Percentiles rank a stretch among this genome's conserved stretches.
Evolutionary conservation across 331 rosid genomes (phyloP).

Genomic region (Saraca asoca): DNA sequence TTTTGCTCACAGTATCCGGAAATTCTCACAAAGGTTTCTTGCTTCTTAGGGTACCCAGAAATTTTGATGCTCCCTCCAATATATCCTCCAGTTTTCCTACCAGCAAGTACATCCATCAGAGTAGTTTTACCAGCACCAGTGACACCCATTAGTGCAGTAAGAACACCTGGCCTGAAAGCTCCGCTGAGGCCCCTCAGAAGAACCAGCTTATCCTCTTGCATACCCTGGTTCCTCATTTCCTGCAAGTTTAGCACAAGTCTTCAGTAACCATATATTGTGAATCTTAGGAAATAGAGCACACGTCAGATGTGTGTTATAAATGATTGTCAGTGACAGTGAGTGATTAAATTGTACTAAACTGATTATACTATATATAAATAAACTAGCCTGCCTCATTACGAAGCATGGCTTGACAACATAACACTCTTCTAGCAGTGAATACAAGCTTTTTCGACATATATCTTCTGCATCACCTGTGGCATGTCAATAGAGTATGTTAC

Average conservation of each 20-base stretch:
- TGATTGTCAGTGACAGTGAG: too few relatives aligned
- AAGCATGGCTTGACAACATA: slow-evolving; percentile 11
- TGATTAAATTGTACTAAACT: too few relatives aligned
- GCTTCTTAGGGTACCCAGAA: slow-evolving; percentile 74
- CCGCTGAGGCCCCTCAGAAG: slow-evolving; percentile 66
- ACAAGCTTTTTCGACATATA: neutral
- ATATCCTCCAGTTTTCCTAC: slow-evolving; percentile 75
- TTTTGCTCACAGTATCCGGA: slow-evolving; percentile 81
- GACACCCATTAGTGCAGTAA: slow-evolving; percentile 75
- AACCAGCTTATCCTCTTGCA: slow-evolving; percentile 55
- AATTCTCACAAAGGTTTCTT: slow-evolving; percentile 73
- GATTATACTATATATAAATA: too few relatives aligned
- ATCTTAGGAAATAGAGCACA: too few relatives aligned
- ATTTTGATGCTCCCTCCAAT: slow-evolving; percentile 59
- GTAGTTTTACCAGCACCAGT: slow-evolving; percentile 78
- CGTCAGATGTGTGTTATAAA: too few relatives aligned
- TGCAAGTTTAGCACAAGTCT: slow-evolving; percentile 31
- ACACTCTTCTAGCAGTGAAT: slow-evolving; percentile 1
- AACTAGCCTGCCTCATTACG: too few relatives aligned
- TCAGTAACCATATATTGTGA: neutral
- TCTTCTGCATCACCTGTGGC: slow-evolving; percentile 57
- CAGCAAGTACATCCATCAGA: slow-evolving; percentile 71
- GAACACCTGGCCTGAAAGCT: slow-evolving; percentile 73
- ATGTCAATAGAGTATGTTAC: slow-evolving; percentile 69
- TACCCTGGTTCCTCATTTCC: slow-evolving; percentile 61